Evolutionary conservation across 2,329 filamentous ascomycete genomes (phyloP).

Genomic region (Aureobasidium mangrovei): DNA sequence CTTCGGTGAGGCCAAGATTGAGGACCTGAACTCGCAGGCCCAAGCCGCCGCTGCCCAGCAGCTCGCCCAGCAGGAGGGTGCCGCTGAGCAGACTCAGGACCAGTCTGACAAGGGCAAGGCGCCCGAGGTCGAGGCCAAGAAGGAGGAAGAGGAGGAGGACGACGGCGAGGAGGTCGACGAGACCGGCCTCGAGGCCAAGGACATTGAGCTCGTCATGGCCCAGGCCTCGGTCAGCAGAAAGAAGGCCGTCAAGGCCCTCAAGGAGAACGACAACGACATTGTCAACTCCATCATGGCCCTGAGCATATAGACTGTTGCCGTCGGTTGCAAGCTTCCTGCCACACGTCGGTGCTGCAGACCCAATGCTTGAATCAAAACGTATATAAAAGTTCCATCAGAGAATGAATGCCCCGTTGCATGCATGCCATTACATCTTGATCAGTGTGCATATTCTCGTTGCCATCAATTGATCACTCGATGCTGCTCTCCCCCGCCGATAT

Average conservation of each 20-base stretch:
- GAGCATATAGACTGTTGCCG: slow-evolving; percentile 37
- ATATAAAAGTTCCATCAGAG: slow-evolving; percentile 11
- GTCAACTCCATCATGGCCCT: slow-evolving; percentile 99
- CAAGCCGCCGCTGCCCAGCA: slow-evolving; percentile 96
- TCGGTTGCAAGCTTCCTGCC: background rate
- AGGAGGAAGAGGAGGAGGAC: slow-evolving; percentile 71
- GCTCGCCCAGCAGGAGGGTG: slow-evolving; percentile 58
- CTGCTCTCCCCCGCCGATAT: background rate
- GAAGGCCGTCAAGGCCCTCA: slow-evolving; percentile 97
- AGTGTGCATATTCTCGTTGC: no score
- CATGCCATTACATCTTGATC: background rate
- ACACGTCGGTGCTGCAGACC: no score
- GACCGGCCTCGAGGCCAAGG: slow-evolving; percentile 91
- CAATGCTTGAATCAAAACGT: background rate
- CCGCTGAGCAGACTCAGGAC: slow-evolving; percentile 63
- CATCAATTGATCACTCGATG: background rate
- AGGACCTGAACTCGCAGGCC: slow-evolving; percentile 97
- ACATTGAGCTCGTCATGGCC: slow-evolving; percentile 98
- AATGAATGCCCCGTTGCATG: background rate
- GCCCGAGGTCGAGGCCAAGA: slow-evolving; percentile 50
- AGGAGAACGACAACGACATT: slow-evolving; percentile 99
- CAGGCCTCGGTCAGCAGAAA: slow-evolving; percentile 95
- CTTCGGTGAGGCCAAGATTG: slow-evolving; percentile 99
- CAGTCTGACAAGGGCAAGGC: slow-evolving; percentile 70
- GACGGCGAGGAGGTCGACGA: slow-evolving; percentile 95